Conservation (phyloP, 2,329 filamentous ascomycete species). For the Trichocomaceae sp. region DNA sequence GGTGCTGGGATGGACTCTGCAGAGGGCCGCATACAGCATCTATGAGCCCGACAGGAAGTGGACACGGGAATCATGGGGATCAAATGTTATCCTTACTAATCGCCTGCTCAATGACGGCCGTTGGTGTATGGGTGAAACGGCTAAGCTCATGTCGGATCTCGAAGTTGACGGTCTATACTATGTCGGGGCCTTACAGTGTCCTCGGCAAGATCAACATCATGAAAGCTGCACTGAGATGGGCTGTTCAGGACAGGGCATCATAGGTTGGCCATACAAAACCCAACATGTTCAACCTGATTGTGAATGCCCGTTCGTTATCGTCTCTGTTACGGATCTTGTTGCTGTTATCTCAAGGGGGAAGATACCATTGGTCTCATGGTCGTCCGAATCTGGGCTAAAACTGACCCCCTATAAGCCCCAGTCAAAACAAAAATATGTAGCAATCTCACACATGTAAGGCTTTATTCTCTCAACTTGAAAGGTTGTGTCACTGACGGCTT, state of each 20-base stretch:
- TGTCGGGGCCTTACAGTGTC: not conserved
- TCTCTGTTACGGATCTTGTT: not conserved
- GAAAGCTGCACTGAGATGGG: not conserved
- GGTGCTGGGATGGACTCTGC: not conserved
- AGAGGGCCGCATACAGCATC: not conserved
- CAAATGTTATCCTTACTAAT: not conserved
- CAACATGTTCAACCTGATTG: not conserved
- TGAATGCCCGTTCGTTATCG: not conserved
- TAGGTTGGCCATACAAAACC: not conserved
- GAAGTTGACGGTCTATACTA: not conserved
- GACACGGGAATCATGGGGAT: not conserved
- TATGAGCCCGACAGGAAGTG: not conserved
- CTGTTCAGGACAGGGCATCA: not conserved
- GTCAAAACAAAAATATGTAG: slow-evolving; percentile 9
- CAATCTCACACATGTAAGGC: slow-evolving; percentile 19
- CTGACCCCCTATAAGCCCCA: not conserved
- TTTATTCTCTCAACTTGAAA: not conserved
- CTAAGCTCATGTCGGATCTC: not conserved
- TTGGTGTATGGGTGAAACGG: not conserved
- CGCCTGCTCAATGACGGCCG: not conserved
- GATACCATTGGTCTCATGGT: not conserved
- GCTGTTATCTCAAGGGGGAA: not conserved
- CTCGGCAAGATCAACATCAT: not conserved
- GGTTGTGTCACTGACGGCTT: not conserved
- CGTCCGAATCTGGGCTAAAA: not conserved